These are phyloP conservation scores for Babesia sp. DNA, from an alignment of 169 alveolate genomes.

Conservation along the genomic window DNA sequence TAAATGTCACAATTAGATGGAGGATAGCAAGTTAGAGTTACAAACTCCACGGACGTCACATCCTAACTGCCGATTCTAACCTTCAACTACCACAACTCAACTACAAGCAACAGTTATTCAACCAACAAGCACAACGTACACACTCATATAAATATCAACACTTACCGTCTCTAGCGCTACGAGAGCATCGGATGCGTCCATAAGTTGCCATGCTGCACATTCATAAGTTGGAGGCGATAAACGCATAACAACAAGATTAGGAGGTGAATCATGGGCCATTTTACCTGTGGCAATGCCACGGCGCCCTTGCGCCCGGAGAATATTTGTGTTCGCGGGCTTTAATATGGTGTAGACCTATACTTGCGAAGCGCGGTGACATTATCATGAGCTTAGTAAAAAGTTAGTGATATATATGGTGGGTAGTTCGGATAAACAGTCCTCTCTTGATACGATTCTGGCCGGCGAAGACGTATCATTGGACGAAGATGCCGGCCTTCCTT, in stretches of 20 bases:
- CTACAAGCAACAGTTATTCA: background rate
- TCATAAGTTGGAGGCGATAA: constrained; percentile 24
- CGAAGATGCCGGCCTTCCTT: constrained; percentile 55
- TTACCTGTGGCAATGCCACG: background rate
- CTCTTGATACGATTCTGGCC: background rate
- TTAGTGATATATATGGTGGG: background rate
- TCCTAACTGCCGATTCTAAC: too few relatives aligned
- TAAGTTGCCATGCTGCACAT: constrained; percentile 26
- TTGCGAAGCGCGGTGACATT: too few relatives aligned
- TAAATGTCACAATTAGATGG: too few relatives aligned
- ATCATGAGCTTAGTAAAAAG: too few relatives aligned
- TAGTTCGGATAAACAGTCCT: background rate
- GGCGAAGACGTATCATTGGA: constrained; percentile 51
- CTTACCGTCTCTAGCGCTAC: constrained; percentile 27
- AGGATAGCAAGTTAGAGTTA: too few relatives aligned
- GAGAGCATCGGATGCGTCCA: constrained; percentile 32
- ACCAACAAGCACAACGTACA: background rate
- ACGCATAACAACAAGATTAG: constrained; percentile 25
- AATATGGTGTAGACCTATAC: background rate
- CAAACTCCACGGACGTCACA: too few relatives aligned
- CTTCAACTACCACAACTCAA: too few relatives aligned
- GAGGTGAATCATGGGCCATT: constrained; percentile 28
- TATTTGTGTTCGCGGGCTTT: background rate
- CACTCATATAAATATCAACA: background rate
- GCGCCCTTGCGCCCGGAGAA: background rate